Base-by-base conservation (phyloP, 768 basidiomycete species). In the Gymnopilus junonius region DNA sequence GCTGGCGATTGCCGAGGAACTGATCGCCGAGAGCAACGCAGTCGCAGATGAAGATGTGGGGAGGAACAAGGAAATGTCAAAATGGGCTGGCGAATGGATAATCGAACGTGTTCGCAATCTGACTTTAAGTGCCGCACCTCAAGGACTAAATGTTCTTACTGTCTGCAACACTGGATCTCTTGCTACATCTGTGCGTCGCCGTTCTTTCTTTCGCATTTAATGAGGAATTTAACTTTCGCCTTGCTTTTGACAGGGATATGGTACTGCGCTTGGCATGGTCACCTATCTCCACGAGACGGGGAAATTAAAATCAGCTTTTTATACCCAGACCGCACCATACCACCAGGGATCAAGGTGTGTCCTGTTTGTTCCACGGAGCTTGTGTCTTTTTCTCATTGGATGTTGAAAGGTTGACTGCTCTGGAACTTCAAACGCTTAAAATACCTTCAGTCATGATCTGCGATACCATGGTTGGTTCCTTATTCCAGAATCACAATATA, bases 121-220 rank as follows among this genome's bases (percentile, higher is more conserved):
- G 55, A 64, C 50, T 50, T 68, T n/a, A 79, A 27, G 39, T 43
- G 59, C 54, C 11, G 61, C 55, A 17, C 55, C 63, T 27, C 79
- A 79, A 46, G 82, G 79, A 39, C 75, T 97, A 61, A 95, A 93
- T 71, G 86, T 97, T 20, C 79, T 97, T 74, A 97, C 96, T 15
- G 94, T 98, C 11, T 98, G 96, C 79, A 98, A 98, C 75, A 99
- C 96, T n/a, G 96, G 96, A 4, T 94, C 92, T 23, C 83, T 99
- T 65, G 96, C 97, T 1, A 97, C 95, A 10, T 97, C 95, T 31
- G 95, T 95, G 67, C 59, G 89, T 69, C 51, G 58, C 25, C 11
- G 10, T 23, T 21, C 45, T 34, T 51, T 60, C n/a, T 46, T 42
- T 21, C 3, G 14, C 55, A 46, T 48, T 34, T 34, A 11, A 15